phyloP scores from a whole-genome alignment of 352 stramenopile species.

The Globisporangium nagaii region DNA sequence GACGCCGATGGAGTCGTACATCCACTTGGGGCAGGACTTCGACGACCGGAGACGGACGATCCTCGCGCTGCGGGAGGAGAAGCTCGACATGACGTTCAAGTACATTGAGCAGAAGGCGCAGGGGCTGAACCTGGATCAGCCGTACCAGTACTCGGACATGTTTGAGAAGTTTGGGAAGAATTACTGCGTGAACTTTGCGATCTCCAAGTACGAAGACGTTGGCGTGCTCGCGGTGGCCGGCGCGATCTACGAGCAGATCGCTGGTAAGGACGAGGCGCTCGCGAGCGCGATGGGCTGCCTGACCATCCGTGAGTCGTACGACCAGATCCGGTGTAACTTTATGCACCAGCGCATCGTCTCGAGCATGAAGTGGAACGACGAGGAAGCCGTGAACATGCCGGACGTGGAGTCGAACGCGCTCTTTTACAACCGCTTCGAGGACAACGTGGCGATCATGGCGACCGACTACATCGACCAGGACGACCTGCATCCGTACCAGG shows the following conservation, averaged over 20 bases:
- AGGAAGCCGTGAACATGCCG: constrained; percentile 36
- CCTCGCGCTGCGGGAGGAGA: constrained; percentile 58
- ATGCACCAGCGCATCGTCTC: constrained; percentile 78
- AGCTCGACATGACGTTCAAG: constrained; percentile 74
- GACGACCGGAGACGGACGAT: constrained; percentile 58
- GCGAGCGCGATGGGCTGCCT: constrained; percentile 52
- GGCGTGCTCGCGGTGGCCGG: constrained; percentile 55
- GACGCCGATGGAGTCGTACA: constrained; percentile 76
- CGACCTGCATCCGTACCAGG: constrained; percentile 68
- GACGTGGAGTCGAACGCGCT: constrained; percentile 73
- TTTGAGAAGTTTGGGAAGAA: constrained; percentile 82
- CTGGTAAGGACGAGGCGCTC: constrained; percentile 52
- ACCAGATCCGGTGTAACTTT: constrained; percentile 76
- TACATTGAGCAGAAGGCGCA: constrained; percentile 72
- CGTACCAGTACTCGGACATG: constrained; percentile 70
- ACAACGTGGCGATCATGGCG: constrained; percentile 57
- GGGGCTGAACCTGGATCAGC: constrained; percentile 46
- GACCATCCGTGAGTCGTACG: constrained; percentile 64
- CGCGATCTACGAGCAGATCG: constrained; percentile 70
- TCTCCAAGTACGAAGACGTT: constrained; percentile 69
- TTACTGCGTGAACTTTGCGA: constrained; percentile 72
- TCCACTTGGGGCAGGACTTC: constrained; percentile 56
- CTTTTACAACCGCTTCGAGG: constrained; percentile 56
- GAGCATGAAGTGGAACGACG: constrained; percentile 58
- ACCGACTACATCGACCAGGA: constrained; percentile 79